Evolutionary conservation across 1,284 basidiomycete genomes (phyloP).

Genomic region (Pyrrhoderma noxium): DNA sequence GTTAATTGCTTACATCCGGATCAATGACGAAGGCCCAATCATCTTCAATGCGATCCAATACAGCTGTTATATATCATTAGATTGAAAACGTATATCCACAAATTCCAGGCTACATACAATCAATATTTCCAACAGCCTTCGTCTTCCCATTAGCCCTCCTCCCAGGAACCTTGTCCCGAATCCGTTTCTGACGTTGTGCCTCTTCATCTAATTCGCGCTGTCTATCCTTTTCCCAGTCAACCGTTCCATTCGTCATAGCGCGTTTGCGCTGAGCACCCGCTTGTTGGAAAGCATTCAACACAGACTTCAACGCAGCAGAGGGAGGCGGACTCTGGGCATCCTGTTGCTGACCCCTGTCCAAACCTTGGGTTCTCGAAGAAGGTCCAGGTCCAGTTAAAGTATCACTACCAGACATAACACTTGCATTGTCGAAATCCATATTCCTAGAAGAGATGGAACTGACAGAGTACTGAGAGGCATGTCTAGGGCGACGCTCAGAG

Average conservation of each 20-base stretch:
- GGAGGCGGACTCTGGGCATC: conserved; percentile 29
- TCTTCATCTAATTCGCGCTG: conserved; percentile 51
- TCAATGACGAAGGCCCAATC: conserved; percentile 89
- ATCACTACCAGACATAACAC: conserved; percentile 24
- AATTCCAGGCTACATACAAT: conserved; percentile 43
- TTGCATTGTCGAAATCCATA: conserved; percentile 13
- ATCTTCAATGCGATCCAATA: conserved; percentile 78
- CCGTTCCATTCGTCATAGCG: conserved; percentile 45
- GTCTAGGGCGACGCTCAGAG: conserved; percentile 21
- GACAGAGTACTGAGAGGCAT: conserved; percentile 18
- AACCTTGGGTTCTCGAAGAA: conserved; percentile 27
- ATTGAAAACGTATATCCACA: not conserved
- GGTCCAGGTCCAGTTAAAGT: conserved; percentile 25
- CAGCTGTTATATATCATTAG: conserved; percentile 39
- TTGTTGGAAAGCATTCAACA: conserved; percentile 60
- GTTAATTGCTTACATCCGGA: conserved; percentile 55
- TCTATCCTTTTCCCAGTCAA: conserved; percentile 36
- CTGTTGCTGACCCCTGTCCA: conserved; percentile 26
- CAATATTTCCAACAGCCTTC: conserved; percentile 59
- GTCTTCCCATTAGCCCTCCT: conserved; percentile 45
- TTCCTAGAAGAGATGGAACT: conserved; percentile 15
- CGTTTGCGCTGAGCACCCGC: conserved; percentile 48
- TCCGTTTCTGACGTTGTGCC: conserved; percentile 56
- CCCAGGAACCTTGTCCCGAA: conserved; percentile 58
- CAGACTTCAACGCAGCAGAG: conserved; percentile 38